Base-by-base conservation (phyloP, 176 grass and related monocot genomes). In the Rhynchospora breviuscula region DNA sequence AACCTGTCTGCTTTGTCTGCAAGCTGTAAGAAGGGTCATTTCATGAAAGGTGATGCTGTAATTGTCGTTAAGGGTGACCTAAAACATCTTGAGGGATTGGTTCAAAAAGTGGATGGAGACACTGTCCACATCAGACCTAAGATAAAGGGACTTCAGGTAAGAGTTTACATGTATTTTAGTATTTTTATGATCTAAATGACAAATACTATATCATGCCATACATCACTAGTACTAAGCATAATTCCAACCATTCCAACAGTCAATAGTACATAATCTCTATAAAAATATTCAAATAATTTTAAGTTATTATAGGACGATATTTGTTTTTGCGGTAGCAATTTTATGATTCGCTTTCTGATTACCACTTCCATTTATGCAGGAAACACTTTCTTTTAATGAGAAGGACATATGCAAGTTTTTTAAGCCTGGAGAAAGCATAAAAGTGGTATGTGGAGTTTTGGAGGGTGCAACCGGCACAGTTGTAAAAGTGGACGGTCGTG, bases 401-500 rank as follows among this genome's bases (percentile, higher is more conserved):
- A 97, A 94, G 85, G 94, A 94, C 77, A 82, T 97, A 18, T 97
- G 91, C 81, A 94, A 97, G 68, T 94, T 91, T 88, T 97, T 97
- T 81, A 94, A 92, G 85, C 88, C 89, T 64, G 91, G 94, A 66
- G 91, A 97, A 63, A 85, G 92, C 86, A 91, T 97, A 54, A 97
- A 97, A 88, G 94, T 97, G 22, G 87, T 94, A 35, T 94, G 89
- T 49, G 94, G 94, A 87, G 88, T 94, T 88, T 84, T 91, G 69
- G 89, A 94, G 88, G 94, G 94, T 83, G 91, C 94, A 73, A 97
- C 89, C 33, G 94, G 91, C 79, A 97, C 93, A 86, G 91, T 97
- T 83, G 90, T 97, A 79, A 94, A 97, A 85, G 94, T 97, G 59
- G 91, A 97, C 70, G 88, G 91, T 5, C 94, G 91, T 87, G 89